These are phyloP conservation scores for Hypoxylon rubiginosum DNA, from an alignment of 2,329 filamentous ascomycete species.

Conservation along the genomic window DNA sequence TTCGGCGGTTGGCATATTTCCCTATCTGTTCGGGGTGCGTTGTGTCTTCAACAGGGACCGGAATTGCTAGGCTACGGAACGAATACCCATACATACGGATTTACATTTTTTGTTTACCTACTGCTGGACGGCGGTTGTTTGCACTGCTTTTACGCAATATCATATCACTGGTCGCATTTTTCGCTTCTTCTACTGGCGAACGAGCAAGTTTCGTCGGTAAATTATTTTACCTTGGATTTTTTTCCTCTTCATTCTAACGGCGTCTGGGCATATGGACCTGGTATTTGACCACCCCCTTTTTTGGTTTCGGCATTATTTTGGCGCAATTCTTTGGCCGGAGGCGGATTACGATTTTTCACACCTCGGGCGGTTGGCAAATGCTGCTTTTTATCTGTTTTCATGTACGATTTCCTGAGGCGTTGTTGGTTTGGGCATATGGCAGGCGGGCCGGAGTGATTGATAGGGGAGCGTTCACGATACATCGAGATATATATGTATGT, in stretches of 20 bases:
- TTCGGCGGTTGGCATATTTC: slow-evolving; percentile 4
- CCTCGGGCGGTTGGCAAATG: slow-evolving; percentile 36
- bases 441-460: not conserved
- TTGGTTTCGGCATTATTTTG: slow-evolving; percentile 41
- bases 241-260: slow-evolving; percentile 24
- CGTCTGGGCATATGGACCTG: slow-evolving; percentile 26
- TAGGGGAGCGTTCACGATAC: slow-evolving; percentile 33
- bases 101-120: slow-evolving; percentile 20
- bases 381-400: slow-evolving; percentile 41
- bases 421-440: slow-evolving; percentile 38
- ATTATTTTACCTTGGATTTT: slow-evolving; percentile 1
- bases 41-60: slow-evolving; percentile 29
- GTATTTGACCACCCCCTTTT: slow-evolving; percentile 22
- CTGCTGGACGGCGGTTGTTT: slow-evolving; percentile 41
- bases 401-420: slow-evolving; percentile 44
- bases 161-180: slow-evolving; percentile 15
- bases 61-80: slow-evolving; percentile 38
- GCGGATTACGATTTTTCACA: slow-evolving; percentile 40
- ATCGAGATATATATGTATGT: slow-evolving; percentile 32
- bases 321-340: slow-evolving; percentile 37
- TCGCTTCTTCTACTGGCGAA: slow-evolving; percentile 8
- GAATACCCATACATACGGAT: slow-evolving; percentile 43
- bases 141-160: slow-evolving; percentile 20
- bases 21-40: slow-evolving; percentile 25
- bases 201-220: slow-evolving; percentile 9